Evolutionary conservation across 2,329 filamentous ascomycete species (phyloP).

Genomic region (Fusarium fracticaudum): DNA sequence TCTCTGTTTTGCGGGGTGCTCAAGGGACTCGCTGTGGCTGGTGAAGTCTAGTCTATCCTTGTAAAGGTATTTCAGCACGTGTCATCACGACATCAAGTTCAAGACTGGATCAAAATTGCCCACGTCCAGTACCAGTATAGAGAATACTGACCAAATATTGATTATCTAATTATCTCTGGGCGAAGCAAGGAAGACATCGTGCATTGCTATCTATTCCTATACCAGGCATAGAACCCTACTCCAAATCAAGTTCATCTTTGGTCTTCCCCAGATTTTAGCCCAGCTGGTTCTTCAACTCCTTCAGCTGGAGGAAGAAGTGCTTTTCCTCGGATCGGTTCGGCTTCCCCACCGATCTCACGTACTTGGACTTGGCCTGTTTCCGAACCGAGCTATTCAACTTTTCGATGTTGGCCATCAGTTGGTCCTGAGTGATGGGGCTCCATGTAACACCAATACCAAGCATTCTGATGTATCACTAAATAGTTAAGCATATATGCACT

Average conservation of each 20-base stretch:
- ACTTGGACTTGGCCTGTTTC: neutral
- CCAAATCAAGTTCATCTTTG: neutral
- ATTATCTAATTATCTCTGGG: neutral
- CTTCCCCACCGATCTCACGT: neutral
- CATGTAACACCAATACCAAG: neutral
- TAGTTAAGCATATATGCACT: neutral
- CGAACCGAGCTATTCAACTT: conserved; percentile 13
- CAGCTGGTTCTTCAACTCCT: neutral
- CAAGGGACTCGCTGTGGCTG: conserved; percentile 20
- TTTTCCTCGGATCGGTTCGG: conserved; percentile 17
- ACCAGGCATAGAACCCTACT: neutral
- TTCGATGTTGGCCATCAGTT: neutral
- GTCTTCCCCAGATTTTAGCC: conserved; percentile 4
- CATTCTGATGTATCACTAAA: neutral
- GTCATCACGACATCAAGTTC: neutral
- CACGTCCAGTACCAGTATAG: neutral
- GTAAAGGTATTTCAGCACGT: neutral
- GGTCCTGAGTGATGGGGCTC: neutral
- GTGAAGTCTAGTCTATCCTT: neutral
- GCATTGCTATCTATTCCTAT: neutral
- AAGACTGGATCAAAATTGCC: neutral
- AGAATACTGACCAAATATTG: neutral
- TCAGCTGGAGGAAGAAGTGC: neutral
- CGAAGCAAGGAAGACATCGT: neutral
- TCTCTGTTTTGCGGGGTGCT: conserved; percentile 4